Evolutionary conservation across 2,329 filamentous ascomycete species (phyloP).

Genomic region (Fusarium musae): DNA sequence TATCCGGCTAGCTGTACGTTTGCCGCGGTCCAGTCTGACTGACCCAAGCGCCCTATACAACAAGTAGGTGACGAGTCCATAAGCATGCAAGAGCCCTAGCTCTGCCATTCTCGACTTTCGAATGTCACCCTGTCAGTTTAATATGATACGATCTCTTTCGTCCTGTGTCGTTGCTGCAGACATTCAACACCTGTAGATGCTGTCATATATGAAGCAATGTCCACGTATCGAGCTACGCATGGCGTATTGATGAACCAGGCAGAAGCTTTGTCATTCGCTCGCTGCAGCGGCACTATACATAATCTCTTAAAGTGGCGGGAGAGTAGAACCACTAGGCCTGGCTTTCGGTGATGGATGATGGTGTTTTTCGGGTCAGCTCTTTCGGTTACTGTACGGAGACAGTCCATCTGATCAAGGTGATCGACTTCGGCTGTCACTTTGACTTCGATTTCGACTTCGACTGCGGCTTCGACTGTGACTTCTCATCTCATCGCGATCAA

Average conservation of each 20-base stretch:
- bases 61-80: not conserved
- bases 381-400: not conserved
- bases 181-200: not conserved
- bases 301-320: not conserved
- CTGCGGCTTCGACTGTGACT: constrained; percentile 37
- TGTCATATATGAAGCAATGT: not conserved
- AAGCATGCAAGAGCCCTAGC: not conserved
- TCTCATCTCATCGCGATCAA: constrained; percentile 49
- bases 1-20: not conserved
- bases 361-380: not conserved
- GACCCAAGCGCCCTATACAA: not conserved
- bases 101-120: not conserved
- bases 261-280: not conserved
- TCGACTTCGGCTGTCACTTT: constrained; percentile 33
- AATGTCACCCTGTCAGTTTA: not conserved
- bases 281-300: not conserved
- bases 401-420: constrained; percentile 44
- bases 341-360: not conserved
- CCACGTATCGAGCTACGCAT: not conserved
- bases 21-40: not conserved
- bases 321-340: too few species aligned
- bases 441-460: constrained; percentile 12
- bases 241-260: too few species aligned
- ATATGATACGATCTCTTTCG: not conserved
- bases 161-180: not conserved